Conservation (phyloP, 768 basidiomycete genomes). For the Tulasnella sp. region DNA sequence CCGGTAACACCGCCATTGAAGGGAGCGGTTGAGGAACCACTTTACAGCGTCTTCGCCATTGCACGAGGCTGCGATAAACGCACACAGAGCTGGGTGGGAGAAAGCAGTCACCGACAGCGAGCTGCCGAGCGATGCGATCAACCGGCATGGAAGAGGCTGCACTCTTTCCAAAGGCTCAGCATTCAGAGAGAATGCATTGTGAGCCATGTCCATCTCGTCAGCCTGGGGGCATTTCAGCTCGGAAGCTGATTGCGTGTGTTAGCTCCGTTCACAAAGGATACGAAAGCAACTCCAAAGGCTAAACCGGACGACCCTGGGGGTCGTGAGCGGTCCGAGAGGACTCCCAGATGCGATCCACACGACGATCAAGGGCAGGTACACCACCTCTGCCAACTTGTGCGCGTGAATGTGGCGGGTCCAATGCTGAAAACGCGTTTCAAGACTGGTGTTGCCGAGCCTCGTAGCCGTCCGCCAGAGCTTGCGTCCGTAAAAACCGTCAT, state of each 20-base stretch:
- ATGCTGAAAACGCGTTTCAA: neutral
- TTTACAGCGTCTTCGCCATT: too few relatives aligned
- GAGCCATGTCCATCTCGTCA: neutral
- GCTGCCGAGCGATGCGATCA: neutral
- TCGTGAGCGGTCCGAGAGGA: neutral
- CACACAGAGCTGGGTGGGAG: neutral
- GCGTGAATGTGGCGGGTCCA: neutral
- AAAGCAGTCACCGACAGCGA: neutral
- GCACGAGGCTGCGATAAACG: neutral
- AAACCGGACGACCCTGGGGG: neutral
- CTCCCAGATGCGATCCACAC: neutral
- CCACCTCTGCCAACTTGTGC: neutral
- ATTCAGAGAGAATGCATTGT: neutral
- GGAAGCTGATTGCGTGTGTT: neutral
- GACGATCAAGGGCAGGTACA: neutral
- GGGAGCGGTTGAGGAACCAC: too few relatives aligned
- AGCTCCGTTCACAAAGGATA: neutral
- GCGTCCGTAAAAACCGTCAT: neutral
- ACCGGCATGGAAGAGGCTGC: slow-evolving; percentile 8
- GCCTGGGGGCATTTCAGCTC: neutral
- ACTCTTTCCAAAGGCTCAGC: neutral
- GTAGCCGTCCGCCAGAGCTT: neutral
- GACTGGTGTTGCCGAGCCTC: neutral
- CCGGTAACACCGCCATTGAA: too few relatives aligned
- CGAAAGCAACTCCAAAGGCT: neutral